Conservation (phyloP, 228 moss, liverwort and hornwort genomes). For the Sphagnum fallax region DNA sequence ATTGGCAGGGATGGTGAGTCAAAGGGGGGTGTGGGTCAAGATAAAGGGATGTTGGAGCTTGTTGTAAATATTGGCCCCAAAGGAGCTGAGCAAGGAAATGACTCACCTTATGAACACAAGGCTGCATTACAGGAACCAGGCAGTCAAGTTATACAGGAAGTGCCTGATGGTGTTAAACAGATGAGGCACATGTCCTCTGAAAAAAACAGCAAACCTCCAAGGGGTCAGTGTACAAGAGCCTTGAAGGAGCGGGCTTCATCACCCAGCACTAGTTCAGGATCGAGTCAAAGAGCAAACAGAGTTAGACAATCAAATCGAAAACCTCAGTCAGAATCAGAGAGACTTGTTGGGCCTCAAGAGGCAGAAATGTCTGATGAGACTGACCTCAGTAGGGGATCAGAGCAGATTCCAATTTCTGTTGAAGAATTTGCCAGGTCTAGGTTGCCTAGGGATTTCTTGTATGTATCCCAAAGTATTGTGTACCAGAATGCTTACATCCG, state of each 20-base stretch:
- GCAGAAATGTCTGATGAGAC: conserved; percentile 10
- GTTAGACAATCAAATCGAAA: background rate
- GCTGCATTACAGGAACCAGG: background rate
- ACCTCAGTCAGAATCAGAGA: background rate
- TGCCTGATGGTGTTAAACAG: background rate
- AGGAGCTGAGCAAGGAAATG: background rate
- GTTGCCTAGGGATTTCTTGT: conserved; percentile 57
- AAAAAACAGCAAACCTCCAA: background rate
- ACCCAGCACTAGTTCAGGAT: conserved; percentile 4
- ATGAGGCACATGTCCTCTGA: background rate
- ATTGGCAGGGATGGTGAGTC: background rate
- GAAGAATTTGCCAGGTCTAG: conserved; percentile 30
- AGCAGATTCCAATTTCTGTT: conserved; percentile 27
- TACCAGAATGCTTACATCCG: conserved; percentile 67
- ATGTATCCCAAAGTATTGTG: conserved; percentile 59
- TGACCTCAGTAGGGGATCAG: conserved; percentile 42
- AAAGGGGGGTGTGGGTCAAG: background rate
- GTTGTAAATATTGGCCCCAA: background rate
- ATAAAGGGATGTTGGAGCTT: background rate
- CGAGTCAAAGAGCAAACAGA: background rate
- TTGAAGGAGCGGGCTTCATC: background rate
- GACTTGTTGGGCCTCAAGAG: background rate
- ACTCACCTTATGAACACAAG: background rate
- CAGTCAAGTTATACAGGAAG: background rate
- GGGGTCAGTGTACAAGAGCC: background rate